Conservation (phyloP, 257 asterid species). For the Avicennia marina region DNA sequence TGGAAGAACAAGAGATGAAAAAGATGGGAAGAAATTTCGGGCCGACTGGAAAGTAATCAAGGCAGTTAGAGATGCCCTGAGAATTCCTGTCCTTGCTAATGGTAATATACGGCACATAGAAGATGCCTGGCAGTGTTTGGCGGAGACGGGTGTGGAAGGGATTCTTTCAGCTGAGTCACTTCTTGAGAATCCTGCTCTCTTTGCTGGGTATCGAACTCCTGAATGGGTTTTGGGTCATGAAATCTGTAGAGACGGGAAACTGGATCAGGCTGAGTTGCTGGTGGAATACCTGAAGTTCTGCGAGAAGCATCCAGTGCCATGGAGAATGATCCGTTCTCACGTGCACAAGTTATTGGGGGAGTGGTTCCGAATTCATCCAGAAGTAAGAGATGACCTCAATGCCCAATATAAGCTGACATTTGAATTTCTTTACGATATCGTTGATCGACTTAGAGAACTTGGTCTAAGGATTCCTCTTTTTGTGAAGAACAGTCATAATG, state of each 20-base stretch:
- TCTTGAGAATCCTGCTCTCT: slow-evolving; percentile 92
- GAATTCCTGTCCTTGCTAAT: slow-evolving; percentile 92
- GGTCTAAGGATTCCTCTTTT: slow-evolving; percentile 67
- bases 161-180: slow-evolving; percentile 93
- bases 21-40: slow-evolving; percentile 83
- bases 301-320: slow-evolving; percentile 86
- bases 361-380: slow-evolving; percentile 77
- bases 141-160: slow-evolving; percentile 76
- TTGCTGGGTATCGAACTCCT: slow-evolving; percentile 73
- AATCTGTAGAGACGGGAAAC: slow-evolving; percentile 37
- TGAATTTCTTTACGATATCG: slow-evolving; percentile 64
- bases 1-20: slow-evolving; percentile 93
- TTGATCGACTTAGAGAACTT: slow-evolving; percentile 61
- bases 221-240: slow-evolving; percentile 55
- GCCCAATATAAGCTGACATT: slow-evolving; percentile 62
- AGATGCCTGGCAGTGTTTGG: slow-evolving; percentile 64
- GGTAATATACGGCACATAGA: slow-evolving; percentile 79
- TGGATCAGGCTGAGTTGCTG: slow-evolving; percentile 73
- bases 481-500: slow-evolving; percentile 46
- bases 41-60: slow-evolving; percentile 82
- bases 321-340: slow-evolving; percentile 95
- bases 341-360: slow-evolving; percentile 93
- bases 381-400: slow-evolving; percentile 71
- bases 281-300: slow-evolving; percentile 72
- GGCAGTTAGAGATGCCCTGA: slow-evolving; percentile 73